These are phyloP conservation scores for Clonostachys rosea DNA, from an alignment of 2,329 filamentous ascomycete species.

Conservation along the genomic window DNA sequence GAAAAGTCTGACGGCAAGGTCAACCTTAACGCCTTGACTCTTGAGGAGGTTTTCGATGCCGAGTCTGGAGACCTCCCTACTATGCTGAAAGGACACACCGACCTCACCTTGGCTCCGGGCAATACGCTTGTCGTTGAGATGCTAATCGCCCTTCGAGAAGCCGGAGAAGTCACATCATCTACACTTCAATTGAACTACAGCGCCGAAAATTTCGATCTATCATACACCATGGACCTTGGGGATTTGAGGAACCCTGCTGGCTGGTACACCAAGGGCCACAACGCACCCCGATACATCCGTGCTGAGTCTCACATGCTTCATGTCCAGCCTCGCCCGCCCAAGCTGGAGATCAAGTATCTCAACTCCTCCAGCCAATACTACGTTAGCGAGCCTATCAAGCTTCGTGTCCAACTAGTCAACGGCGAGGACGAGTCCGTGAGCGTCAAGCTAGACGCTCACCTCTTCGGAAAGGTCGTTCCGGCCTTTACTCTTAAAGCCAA, in stretches of 20 bases:
- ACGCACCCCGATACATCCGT: conserved; percentile 41
- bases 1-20: conserved; percentile 2
- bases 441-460: conserved; percentile 63
- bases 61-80: conserved; percentile 19
- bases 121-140: conserved; percentile 69
- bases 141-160: conserved; percentile 70
- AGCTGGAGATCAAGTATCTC: conserved; percentile 70
- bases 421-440: conserved; percentile 76
- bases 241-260: conserved; percentile 32
- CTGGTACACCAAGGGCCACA: conserved; percentile 43
- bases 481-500: conserved; percentile 34
- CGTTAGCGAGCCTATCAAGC: conserved; percentile 69
- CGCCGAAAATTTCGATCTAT: conserved; percentile 61
- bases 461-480: conserved; percentile 56
- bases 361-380: conserved; percentile 71
- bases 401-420: conserved; percentile 71
- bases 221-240: conserved; percentile 55
- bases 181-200: conserved; percentile 60
- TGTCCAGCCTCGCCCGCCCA: conserved; percentile 85
- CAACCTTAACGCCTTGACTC: conserved; percentile 15
- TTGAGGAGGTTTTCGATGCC: conserved; percentile 21
- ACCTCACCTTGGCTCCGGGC: conserved; percentile 63
- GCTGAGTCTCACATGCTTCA: conserved; percentile 53
- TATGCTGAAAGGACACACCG: conserved; percentile 47
- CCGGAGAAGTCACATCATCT: conserved; percentile 68